These are phyloP conservation scores for Nakazawaea anatomiae DNA, from an alignment of 805 yeast species.

Conservation along the genomic window DNA sequence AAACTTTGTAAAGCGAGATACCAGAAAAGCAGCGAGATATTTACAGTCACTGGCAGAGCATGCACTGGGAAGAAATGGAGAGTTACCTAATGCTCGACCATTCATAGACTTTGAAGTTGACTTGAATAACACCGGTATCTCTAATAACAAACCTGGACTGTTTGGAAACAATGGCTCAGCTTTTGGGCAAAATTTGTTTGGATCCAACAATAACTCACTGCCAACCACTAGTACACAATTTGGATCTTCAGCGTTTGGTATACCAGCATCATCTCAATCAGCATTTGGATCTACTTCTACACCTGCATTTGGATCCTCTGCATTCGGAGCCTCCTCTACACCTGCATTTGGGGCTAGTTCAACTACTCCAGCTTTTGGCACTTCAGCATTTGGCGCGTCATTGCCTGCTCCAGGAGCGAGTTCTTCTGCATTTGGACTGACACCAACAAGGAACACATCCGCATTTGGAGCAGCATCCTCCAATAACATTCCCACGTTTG, in stretches of 20 bases:
- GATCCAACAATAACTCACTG: background rate
- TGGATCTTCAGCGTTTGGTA: slow-evolving; percentile 17
- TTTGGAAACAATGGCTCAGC: slow-evolving; percentile 10
- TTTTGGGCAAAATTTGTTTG: slow-evolving; percentile 8
- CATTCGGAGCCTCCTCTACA: slow-evolving; percentile 15
- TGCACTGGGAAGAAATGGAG: slow-evolving; percentile 8
- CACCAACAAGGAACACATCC: slow-evolving; percentile 11
- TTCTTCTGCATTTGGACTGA: slow-evolving; percentile 13
- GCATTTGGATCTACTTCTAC: slow-evolving; percentile 19
- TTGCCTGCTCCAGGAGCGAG: background rate
- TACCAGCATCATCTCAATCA: slow-evolving; percentile 9
- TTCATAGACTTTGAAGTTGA: slow-evolving; percentile 11
- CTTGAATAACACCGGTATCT: slow-evolving; percentile 11
- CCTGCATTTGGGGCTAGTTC: slow-evolving; percentile 12
- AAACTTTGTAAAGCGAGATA: slow-evolving; percentile 29
- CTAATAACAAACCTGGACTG: background rate
- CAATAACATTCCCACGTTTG: background rate
- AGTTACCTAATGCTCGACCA: slow-evolving; percentile 5
- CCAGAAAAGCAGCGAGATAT: slow-evolving; percentile 50
- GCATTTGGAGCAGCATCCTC: slow-evolving; percentile 15
- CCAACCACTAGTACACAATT: background rate
- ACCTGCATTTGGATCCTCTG: slow-evolving; percentile 19
- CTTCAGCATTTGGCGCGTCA: slow-evolving; percentile 12
- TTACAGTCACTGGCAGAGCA: slow-evolving; percentile 33
- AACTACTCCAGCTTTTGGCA: slow-evolving; percentile 14